A percentile compares a stretch with the other conserved stretches of the same genome.
Evolutionary conservation across 768 basidiomycete species (phyloP).

Genomic region (Gymnopilus junonius): DNA sequence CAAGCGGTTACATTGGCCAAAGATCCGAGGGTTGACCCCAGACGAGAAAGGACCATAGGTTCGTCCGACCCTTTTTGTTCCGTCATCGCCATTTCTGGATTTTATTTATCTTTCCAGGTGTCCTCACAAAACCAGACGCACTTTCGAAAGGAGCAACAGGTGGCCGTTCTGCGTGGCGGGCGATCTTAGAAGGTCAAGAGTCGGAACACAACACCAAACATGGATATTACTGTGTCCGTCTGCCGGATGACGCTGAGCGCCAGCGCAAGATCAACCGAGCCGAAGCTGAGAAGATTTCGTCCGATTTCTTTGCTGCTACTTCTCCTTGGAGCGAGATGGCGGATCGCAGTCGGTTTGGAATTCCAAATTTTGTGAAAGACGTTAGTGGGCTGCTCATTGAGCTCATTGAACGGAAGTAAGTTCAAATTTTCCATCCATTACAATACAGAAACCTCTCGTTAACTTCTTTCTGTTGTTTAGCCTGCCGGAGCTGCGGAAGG

Average conservation of each 20-base stretch:
- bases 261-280: constrained; percentile 34
- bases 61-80: constrained; percentile 18
- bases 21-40: constrained; percentile 55
- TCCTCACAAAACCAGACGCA: constrained; percentile 73
- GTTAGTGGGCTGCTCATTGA: constrained; percentile 57
- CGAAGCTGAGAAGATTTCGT: constrained; percentile 41
- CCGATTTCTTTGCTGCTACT: constrained; percentile 49
- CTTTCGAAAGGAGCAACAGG: constrained; percentile 48
- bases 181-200: constrained; percentile 51
- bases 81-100: background rate
- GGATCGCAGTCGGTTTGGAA: constrained; percentile 56
- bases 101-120: constrained; percentile 42
- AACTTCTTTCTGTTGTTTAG: constrained; percentile 30
- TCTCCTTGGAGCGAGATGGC: constrained; percentile 56
- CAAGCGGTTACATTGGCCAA: constrained; percentile 57
- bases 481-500: constrained; percentile 46
- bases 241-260: constrained; percentile 64
- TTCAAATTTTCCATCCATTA: background rate
- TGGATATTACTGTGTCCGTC: constrained; percentile 70
- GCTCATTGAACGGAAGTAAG: constrained; percentile 59
- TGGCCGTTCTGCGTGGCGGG: constrained; percentile 48
- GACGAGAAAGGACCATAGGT: constrained; percentile 69
- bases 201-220: constrained; percentile 46
- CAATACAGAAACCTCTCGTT: background rate
- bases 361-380: constrained; percentile 52